A percentile compares a stretch with the other conserved stretches of the same genome.
These are phyloP conservation scores for Davidsoniella neocaledoniae DNA, from an alignment of 2,329 filamentous ascomycete species.

Conservation along the genomic window DNA sequence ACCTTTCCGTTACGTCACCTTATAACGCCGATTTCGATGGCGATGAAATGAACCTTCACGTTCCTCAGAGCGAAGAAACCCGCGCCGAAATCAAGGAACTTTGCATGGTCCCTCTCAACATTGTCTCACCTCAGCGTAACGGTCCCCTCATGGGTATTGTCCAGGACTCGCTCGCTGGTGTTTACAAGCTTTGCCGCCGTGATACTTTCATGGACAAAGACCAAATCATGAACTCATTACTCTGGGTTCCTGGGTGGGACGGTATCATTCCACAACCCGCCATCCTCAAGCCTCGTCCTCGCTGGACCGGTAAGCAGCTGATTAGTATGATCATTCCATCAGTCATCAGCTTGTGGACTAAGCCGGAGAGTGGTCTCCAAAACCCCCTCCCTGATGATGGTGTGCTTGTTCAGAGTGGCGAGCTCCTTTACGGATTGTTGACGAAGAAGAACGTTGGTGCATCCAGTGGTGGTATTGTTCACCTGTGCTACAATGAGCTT, in stretches of 20 bases:
- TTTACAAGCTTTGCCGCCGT: constrained; percentile 89
- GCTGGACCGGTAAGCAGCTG: constrained; percentile 98
- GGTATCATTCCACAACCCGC: constrained; percentile 82
- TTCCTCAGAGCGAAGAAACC: constrained; percentile 93
- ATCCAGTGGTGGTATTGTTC: constrained; percentile 75
- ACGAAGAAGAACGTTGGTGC: constrained; percentile 93
- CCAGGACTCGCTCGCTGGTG: constrained; percentile 88
- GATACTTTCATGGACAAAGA: constrained; percentile 84
- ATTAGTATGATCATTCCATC: constrained; percentile 82
- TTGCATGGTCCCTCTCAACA: constrained; percentile 95
- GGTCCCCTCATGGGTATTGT: constrained; percentile 98
- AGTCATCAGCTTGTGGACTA: constrained; percentile 63
- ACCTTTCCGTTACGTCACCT: constrained; percentile 90
- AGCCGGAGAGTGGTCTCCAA: constrained; percentile 41
- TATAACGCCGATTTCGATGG: constrained; percentile 99
- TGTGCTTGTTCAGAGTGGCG: constrained; percentile 66
- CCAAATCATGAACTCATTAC: constrained; percentile 86
- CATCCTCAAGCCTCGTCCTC: constrained; percentile 80
- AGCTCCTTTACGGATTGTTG: constrained; percentile 78
- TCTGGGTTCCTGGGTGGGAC: constrained; percentile 98
- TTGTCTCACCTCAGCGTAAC: constrained; percentile 94
- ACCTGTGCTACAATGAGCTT: constrained; percentile 91
- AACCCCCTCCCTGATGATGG: constrained; percentile 58
- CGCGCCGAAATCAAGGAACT: constrained; percentile 86
- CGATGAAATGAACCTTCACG: constrained; percentile 99